Percentiles rank a stretch among this genome's conserved stretches.
Evolutionary conservation across 2,329 filamentous ascomycete genomes (phyloP).

Genomic region (Colletotrichum karsti): DNA sequence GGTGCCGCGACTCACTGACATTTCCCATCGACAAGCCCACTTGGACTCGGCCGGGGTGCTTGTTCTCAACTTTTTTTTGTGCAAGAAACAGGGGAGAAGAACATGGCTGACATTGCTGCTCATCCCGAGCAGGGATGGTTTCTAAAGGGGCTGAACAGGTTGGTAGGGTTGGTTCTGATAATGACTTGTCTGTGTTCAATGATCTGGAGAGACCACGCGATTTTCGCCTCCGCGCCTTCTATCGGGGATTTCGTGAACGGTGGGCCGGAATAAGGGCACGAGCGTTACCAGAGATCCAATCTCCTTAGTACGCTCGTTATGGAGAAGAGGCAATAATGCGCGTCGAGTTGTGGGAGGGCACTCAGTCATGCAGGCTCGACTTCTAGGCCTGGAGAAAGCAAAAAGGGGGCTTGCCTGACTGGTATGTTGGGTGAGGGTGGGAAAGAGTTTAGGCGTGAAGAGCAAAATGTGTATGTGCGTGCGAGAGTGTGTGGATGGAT

Average conservation of each 20-base stretch:
- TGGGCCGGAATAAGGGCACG: background rate
- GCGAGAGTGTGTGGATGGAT: background rate
- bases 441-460: conserved; percentile 1
- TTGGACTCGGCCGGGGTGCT: conserved; percentile 16
- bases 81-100: conserved; percentile 14
- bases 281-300: background rate
- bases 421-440: background rate
- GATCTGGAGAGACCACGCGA: conserved; percentile 13
- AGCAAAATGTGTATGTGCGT: background rate
- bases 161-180: background rate
- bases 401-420: background rate
- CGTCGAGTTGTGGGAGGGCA: background rate
- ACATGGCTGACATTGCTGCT: background rate
- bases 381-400: background rate
- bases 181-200: conserved; percentile 6
- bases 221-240: background rate
- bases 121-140: background rate
- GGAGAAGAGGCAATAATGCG: conserved; percentile 11
- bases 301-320: background rate
- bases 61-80: conserved; percentile 7
- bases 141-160: background rate
- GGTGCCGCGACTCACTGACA: conserved; percentile 30
- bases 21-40: conserved; percentile 42
- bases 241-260: conserved; percentile 11
- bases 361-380: background rate